Percentiles rank a stretch among this genome's conserved stretches.
phyloP scores from a whole-genome alignment of 2,329 filamentous ascomycete genomes.

The Dothiorella sarmentorum region DNA sequence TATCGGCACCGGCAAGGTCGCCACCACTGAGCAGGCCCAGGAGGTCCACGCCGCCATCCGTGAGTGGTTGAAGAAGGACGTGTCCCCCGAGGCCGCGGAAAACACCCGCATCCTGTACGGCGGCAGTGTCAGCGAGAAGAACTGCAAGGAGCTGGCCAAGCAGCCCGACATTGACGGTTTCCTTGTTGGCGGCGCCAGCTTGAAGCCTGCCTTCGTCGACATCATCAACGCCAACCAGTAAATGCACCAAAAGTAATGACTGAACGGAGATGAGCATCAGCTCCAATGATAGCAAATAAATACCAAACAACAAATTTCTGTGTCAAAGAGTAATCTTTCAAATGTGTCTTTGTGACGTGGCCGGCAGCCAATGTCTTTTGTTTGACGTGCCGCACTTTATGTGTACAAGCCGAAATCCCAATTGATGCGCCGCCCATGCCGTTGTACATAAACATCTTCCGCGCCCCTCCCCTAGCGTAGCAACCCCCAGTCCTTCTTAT shows the following conservation, averaged over 20 bases:
- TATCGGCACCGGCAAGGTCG: constrained; percentile 71
- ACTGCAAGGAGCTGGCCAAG: constrained; percentile 88
- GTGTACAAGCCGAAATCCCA: constrained; percentile 11
- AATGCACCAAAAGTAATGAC: constrained; percentile 2
- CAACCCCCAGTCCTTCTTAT: neutral
- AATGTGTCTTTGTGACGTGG: neutral
- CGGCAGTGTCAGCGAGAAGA: constrained; percentile 96
- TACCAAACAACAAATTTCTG: constrained; percentile 1
- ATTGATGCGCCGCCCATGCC: constrained; percentile 15
- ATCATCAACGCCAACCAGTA: constrained; percentile 60
- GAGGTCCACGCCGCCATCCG: constrained; percentile 71
- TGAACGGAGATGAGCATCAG: constrained; percentile 1
- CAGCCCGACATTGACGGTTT: constrained; percentile 96
- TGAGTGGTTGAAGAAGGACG: constrained; percentile 71
- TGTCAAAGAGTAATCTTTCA: neutral
- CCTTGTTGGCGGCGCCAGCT: constrained; percentile 90
- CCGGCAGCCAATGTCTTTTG: neutral
- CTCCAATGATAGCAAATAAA: constrained; percentile 5
- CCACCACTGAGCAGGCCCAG: constrained; percentile 42
- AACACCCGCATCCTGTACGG: constrained; percentile 94
- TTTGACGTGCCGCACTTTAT: neutral
- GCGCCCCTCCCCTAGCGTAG: neutral
- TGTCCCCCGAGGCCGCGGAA: constrained; percentile 75
- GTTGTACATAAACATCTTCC: neutral
- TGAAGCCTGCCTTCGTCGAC: constrained; percentile 88